phyloP scores from a whole-genome alignment of 345 rosid genomes.

The Moricandia moricandioides region DNA sequence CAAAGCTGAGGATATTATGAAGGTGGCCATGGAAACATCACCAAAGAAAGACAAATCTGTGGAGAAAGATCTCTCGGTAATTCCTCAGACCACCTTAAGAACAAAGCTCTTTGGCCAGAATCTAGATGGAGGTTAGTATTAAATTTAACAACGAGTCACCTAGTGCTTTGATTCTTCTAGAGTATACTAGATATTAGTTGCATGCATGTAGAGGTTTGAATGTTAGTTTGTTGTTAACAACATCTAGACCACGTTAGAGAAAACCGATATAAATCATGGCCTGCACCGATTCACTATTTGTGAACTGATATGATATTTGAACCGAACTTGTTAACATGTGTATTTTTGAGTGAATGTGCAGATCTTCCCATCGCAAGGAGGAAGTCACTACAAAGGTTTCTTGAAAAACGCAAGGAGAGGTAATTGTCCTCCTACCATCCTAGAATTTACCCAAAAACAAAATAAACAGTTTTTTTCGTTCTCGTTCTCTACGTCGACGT shows the following conservation, averaged over 20 bases:
- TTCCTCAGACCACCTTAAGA: conserved; percentile 33
- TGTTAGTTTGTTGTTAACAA: neutral
- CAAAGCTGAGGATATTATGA: conserved; percentile 65
- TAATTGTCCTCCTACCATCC: conserved; percentile 34
- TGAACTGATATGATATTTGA: neutral
- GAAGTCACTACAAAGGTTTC: conserved; percentile 77
- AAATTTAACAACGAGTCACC: neutral
- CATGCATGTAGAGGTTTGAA: neutral
- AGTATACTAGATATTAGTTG: neutral
- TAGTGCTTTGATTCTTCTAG: neutral
- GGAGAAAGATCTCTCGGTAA: conserved; percentile 28
- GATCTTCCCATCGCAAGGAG: conserved; percentile 71
- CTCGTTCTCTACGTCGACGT: neutral
- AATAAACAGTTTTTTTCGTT: neutral
- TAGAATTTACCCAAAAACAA: conserved; percentile 11
- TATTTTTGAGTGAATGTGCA: conserved; percentile 16
- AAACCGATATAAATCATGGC: neutral
- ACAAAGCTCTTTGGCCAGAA: conserved; percentile 46
- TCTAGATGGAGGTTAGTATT: conserved; percentile 54
- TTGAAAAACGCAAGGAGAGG: conserved; percentile 94
- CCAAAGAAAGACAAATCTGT: conserved; percentile 32
- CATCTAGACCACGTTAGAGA: neutral
- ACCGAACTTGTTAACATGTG: neutral
- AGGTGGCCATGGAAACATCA: conserved; percentile 51
- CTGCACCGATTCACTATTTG: neutral